These are phyloP conservation scores for Cyanodermella asteris DNA, from an alignment of 2,329 filamentous ascomycete species.

Conservation along the genomic window DNA sequence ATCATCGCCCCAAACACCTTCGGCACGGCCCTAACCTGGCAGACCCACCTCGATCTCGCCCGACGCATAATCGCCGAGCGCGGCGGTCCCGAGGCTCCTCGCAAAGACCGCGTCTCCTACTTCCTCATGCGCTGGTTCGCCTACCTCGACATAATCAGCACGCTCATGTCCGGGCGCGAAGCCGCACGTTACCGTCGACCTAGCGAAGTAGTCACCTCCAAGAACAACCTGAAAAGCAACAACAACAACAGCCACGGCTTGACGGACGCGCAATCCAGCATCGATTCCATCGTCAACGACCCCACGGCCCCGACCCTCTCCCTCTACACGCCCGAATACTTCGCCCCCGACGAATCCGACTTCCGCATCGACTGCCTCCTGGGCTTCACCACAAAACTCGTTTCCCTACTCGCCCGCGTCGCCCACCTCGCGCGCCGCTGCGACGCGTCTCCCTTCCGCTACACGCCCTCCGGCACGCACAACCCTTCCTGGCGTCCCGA, in stretches of 20 bases:
- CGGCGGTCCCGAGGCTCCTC: slow-evolving; percentile 32
- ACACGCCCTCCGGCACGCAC: too few species aligned
- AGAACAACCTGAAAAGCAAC: too few species aligned
- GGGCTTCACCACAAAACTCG: slow-evolving; percentile 52
- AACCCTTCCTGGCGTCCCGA: slow-evolving; percentile 17
- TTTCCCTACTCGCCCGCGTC: slow-evolving; percentile 48
- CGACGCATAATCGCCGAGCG: slow-evolving; percentile 52
- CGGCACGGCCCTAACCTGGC: slow-evolving; percentile 61
- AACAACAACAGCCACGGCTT: too few species aligned
- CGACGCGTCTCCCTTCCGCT: too few species aligned
- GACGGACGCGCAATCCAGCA: too few species aligned
- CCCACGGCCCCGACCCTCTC: slow-evolving; percentile 27
- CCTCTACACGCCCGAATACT: slow-evolving; percentile 25
- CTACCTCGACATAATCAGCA: slow-evolving; percentile 61
- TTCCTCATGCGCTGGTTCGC: slow-evolving; percentile 69
- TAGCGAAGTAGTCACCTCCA: too few species aligned
- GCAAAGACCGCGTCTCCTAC: slow-evolving; percentile 39
- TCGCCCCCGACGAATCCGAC: slow-evolving; percentile 18
- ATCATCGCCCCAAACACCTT: slow-evolving; percentile 68
- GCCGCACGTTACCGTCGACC: too few species aligned
- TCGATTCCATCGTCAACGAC: slow-evolving; percentile 34
- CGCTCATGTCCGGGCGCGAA: too few species aligned
- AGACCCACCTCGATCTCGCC: slow-evolving; percentile 53
- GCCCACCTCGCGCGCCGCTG: slow-evolving; percentile 49
- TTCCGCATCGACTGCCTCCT: slow-evolving; percentile 61